Base-by-base conservation (phyloP, 257 asterid species). In the Gentiana macrophylla region DNA sequence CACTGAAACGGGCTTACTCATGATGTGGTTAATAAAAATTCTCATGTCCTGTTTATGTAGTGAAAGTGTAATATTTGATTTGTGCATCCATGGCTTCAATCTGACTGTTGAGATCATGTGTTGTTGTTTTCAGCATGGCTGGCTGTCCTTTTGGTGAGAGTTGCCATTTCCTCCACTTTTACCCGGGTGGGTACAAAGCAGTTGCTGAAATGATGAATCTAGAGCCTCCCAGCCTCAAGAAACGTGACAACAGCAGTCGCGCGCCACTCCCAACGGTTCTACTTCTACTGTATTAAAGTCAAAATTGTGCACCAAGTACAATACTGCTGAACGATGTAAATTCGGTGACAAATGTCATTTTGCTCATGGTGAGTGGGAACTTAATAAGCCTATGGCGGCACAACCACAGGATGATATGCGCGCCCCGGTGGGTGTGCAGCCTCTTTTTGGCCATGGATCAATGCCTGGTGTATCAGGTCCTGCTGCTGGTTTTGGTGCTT, bases 281-380 rank as follows among this genome's bases (percentile, higher is more conserved):
- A 50, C 77, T 56, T 68, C 81, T 1, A n/a, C 68, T 32, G 70
- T 70, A 37, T 68, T 80, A 24, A 90, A 90, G 60, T 78, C 86
- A 63, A 83, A 82, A 72, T 61, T 90, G 35, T 90, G 98, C 85
- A 84, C 72, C 79, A 86, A 73, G 55, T 86, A 38, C 74, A 84
- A 74, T 74, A 72, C 83, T 3, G 86, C 89, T 2, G 98, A 84
- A 63, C 96, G 98, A 41, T 90, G 98, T 86, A 90, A 86, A 70
- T 90, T 75, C 12, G 96, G 96, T 1, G 84, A 86, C 66, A 82
- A 80, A 66, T 90, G 98, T 77, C 69, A 79, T 68, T 90, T 90
- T 32, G 98, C 98, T 10, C 98, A 90, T 37, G 98, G 98, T 7
- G 98, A 90, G 45, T 84, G 91, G 94, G 94, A 90, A 72, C 80